These are phyloP conservation scores for Aspergillus ochraceus DNA, from an alignment of 2,329 filamentous ascomycete species.

Conservation along the genomic window DNA sequence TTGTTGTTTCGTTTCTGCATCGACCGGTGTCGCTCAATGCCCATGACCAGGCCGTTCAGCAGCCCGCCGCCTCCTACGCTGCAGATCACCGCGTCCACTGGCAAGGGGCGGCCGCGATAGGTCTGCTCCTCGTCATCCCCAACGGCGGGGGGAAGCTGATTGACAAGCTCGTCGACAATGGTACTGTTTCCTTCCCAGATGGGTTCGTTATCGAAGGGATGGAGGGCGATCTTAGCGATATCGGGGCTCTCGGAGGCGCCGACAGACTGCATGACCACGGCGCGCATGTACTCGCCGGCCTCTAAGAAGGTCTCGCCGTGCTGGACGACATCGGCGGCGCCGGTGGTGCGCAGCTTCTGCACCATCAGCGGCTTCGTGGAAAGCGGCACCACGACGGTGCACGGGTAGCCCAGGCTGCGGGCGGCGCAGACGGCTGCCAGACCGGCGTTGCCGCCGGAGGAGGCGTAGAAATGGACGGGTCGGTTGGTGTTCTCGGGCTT, in stretches of 20 bases:
- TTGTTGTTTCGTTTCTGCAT: conserved; percentile 31
- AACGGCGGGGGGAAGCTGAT: conserved; percentile 38
- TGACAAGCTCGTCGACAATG: conserved; percentile 45
- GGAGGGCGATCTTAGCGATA: conserved; percentile 43
- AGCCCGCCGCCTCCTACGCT: conserved; percentile 79
- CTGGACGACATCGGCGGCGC: conserved; percentile 65
- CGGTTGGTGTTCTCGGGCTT: conserved; percentile 42
- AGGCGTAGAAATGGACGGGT: conserved; percentile 71
- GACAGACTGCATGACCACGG: conserved; percentile 44
- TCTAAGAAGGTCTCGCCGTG: conserved; percentile 67
- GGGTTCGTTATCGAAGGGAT: conserved; percentile 47
- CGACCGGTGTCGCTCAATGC: conserved; percentile 55
- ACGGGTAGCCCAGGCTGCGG: conserved; percentile 60
- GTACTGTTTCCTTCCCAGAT: conserved; percentile 50
- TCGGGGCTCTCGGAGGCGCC: conserved; percentile 23
- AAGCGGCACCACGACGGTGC: conserved; percentile 73
- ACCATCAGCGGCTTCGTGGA: conserved; percentile 69
- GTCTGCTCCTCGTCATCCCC: conserved; percentile 31
- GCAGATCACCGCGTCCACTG: conserved; percentile 71
- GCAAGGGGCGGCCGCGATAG: conserved; percentile 33
- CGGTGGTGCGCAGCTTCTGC: conserved; percentile 66
- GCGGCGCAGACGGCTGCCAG: conserved; percentile 78
- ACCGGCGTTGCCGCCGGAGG: conserved; percentile 80
- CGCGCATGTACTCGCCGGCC: conserved; percentile 66
- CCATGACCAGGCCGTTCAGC: conserved; percentile 72